Base-by-base conservation (phyloP, 306 rosid species). In the Malus fusca region DNA sequence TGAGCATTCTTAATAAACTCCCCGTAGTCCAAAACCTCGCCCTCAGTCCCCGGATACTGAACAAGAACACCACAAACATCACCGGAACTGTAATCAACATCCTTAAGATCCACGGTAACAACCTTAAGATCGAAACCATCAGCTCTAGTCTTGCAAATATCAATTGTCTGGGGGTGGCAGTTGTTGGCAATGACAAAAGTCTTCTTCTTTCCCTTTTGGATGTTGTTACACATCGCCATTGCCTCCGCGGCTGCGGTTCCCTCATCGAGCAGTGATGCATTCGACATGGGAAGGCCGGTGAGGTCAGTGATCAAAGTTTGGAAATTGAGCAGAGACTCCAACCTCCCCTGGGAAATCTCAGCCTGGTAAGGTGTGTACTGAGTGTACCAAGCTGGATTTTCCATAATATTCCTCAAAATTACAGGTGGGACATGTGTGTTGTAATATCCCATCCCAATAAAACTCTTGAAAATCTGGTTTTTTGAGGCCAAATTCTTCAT, bases 211-310 rank as follows among this genome's bases (percentile, higher is more conserved):
- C 97, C 96, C 73, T 96, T 96, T 25, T 18, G 89, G 68, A 92
- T 92, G 67, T 96, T 84, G 35, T 92, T 92, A 66, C 99, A 92
- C 99, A 96, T 96, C 1, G 99, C 92, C 99, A 96, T 96, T 61
- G 99, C 99, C 82, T 96, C 99, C 1, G 99, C 98, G 1, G 99
- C 98, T 2, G 99, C 99, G 63, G 99, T 92, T 18, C 98, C 99
- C 84, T 96, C 99, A 83, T 96, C 99, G 30, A 96, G 98, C 85
- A 96, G 82, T 8, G 99, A 96, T 71, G 99, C 99, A 82, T 96
- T 96, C 5, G 99, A 90, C 99, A 96, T 96, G 33, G 99, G 99
- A 4, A 96, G 86, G 46, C 92, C 99, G 25, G 99, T 90, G 43
- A 96, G 94, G 88, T 96, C 99, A 8, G 96, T 90, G 61, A 96